phyloP scores from a whole-genome alignment of 2,329 filamentous ascomycete genomes.

The Trichophyton benhamiae region DNA sequence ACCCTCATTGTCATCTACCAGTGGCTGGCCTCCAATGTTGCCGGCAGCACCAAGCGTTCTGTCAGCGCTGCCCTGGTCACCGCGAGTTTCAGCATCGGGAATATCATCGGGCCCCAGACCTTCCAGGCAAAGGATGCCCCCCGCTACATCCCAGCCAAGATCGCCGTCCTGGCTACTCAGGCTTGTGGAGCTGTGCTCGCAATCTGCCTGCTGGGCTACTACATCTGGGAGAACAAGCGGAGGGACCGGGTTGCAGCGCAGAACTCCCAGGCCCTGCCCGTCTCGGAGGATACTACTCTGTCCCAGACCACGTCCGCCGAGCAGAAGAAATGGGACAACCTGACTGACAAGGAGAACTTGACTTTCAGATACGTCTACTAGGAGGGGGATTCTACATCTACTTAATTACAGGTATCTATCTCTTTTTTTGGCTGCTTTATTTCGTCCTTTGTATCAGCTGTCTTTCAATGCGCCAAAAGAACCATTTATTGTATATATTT shows the following conservation, averaged over 20 bases:
- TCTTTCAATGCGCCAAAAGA: background rate
- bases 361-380: conserved; percentile 48
- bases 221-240: conserved; percentile 23
- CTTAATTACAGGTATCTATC: background rate
- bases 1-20: conserved; percentile 24
- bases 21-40: conserved; percentile 36
- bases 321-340: conserved; percentile 22
- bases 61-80: conserved; percentile 36
- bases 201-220: conserved; percentile 17
- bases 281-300: background rate
- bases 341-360: conserved; percentile 26
- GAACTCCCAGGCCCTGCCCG: conserved; percentile 7
- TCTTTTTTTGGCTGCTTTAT: background rate
- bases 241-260: conserved; percentile 16
- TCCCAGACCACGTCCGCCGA: conserved; percentile 10
- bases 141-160: conserved; percentile 8
- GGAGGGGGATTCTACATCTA: background rate
- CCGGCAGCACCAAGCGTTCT: conserved; percentile 39
- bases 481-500: background rate
- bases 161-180: conserved; percentile 8
- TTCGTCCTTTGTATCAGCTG: background rate
- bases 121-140: conserved; percentile 33
- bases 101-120: conserved; percentile 35
- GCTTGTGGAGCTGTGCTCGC: conserved; percentile 13
- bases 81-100: conserved; percentile 33